Evolutionary conservation across 2,329 filamentous ascomycete species (phyloP), one percentile per base, ranked within the genome.

Genomic region (Trichoderma polysporum): DNA sequence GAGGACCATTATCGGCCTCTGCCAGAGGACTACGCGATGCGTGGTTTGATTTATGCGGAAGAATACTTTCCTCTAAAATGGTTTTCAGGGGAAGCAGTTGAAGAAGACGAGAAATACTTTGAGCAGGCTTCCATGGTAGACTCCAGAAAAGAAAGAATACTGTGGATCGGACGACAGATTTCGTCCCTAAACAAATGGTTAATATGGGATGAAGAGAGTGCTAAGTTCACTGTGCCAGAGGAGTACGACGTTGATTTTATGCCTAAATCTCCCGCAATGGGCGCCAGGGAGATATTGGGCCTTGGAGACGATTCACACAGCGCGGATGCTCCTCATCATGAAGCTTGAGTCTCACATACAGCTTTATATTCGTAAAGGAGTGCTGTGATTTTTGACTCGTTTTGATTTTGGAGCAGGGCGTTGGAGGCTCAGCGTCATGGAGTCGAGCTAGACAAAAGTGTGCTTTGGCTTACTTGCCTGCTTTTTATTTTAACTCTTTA

Each of bases 11-110:
- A 81, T 1, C 79, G 83, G 0, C 89, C 90, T 0, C 74, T 93
- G 0, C 88, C 89, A 0, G 91, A 93, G 57, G 91, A 93, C 68
- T 91, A 87, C 70, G 82, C 85, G 0, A 83, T 92, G 65, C 82
- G 88, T 1, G 90, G 90, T 0, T 78, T 91, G 1, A 74, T 88
- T 1, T 91, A 87, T 80, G 80, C 83, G 0, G 81, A 87, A 2
- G 79, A 81, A 12, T 89, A 89, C 66, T 88, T 86, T 62, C 88
- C 88, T 0, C 66, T 76, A 0, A 78, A 81, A 0, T 91, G 86
- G 85, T 91, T 91, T 72, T 70, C 74, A 0, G 81, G 82, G 9
- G 82, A 84, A 1, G 83, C 84, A 67, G 81, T 88, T 5, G 88
- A 91, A 29, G 89, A 91, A n/a, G 87, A 90, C 12, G 89, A 91